Conservation (phyloP, 192 early-diverging fungal genomes). For the Backusella macrospora region DNA sequence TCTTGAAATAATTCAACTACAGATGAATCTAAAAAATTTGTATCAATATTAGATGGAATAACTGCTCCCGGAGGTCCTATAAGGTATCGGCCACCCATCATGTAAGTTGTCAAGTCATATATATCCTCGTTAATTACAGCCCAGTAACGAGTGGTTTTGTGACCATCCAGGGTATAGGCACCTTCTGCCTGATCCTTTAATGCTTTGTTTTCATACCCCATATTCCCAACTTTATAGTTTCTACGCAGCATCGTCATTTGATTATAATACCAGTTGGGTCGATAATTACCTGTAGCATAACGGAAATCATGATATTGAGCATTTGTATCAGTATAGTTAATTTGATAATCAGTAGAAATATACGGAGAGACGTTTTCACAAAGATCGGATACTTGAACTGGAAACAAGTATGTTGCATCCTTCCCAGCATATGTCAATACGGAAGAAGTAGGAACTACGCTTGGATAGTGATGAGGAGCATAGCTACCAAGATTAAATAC, state of each 20-base stretch:
- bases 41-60: constrained; percentile 45
- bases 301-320: constrained; percentile 74
- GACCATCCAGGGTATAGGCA: constrained; percentile 33
- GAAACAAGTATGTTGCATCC: constrained; percentile 69
- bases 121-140: constrained; percentile 71
- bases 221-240: constrained; percentile 66
- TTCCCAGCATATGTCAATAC: constrained; percentile 62
- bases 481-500: constrained; percentile 77
- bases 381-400: constrained; percentile 70
- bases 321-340: constrained; percentile 48
- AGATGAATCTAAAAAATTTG: constrained; percentile 58
- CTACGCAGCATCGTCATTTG: constrained; percentile 62
- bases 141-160: constrained; percentile 47
- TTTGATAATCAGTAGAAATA: constrained; percentile 51
- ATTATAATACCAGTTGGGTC: constrained; percentile 69
- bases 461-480: constrained; percentile 52
- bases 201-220: constrained; percentile 58
- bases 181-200: constrained; percentile 54
- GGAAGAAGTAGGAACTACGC: constrained; percentile 54
- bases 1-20: constrained; percentile 67
- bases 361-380: constrained; percentile 56
- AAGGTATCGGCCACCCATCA: constrained; percentile 51
- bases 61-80: constrained; percentile 46
- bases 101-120: constrained; percentile 73
- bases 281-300: constrained; percentile 58